Conservation (phyloP, 75 land plant species). For the Gnetum montanum region DNA sequence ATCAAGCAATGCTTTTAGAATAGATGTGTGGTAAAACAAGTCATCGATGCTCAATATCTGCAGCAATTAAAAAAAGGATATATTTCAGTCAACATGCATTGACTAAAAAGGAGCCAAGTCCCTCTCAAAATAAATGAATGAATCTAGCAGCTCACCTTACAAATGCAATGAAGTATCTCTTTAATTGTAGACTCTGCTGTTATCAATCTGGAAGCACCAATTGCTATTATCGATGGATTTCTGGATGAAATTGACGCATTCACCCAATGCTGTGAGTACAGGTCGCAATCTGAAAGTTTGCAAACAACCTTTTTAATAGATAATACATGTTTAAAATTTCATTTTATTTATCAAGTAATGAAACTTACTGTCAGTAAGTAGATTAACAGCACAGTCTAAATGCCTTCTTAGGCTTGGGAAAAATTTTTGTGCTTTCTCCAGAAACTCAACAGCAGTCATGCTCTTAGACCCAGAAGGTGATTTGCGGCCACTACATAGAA, state of each 20-base stretch:
- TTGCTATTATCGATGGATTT: conserved; percentile 30
- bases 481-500: conserved; percentile 13
- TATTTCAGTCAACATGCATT: too few relatives aligned
- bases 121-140: too few relatives aligned
- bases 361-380: conserved; percentile 39
- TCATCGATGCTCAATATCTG: conserved; percentile 57
- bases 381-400: conserved; percentile 41
- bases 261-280: conserved; percentile 60
- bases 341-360: too few relatives aligned
- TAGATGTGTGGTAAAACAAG: conserved; percentile 17
- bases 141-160: too few relatives aligned
- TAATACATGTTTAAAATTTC: too few relatives aligned
- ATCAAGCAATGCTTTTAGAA: conserved; percentile 43
- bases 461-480: conserved; percentile 29
- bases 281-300: conserved; percentile 31
- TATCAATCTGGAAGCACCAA: conserved; percentile 18
- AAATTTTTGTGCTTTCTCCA: conserved; percentile 31
- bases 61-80: conserved; percentile 2
- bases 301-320: too few relatives aligned
- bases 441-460: conserved; percentile 25
- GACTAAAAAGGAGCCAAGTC: too few relatives aligned
- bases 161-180: conserved; percentile 43
- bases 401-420: conserved; percentile 55
- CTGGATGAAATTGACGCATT: conserved; percentile 43
- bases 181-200: conserved; percentile 30